Base-by-base conservation (phyloP, 2,329 filamentous ascomycete species). In the Hypoxylon sp. region DNA sequence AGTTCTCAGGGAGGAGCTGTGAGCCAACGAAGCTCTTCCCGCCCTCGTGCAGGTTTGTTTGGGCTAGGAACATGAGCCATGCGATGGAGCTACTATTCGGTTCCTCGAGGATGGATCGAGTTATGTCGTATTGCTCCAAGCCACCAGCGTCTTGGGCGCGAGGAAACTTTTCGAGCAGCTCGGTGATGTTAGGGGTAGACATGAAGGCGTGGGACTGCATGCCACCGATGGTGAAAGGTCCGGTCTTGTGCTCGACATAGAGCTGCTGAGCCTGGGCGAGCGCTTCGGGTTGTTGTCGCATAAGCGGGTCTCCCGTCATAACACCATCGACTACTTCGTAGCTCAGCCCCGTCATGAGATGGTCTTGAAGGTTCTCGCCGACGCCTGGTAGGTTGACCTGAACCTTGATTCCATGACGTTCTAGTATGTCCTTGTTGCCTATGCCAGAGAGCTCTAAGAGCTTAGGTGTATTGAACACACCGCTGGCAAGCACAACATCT, bases 391-490 rank as follows among this genome's bases (percentile, higher is more conserved):
- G 25, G 16, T 55, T 35, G 15, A 50, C 19, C 3, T 34, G 27
- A 4, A 40, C 11, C 11, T 36, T 25, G 2, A 59, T 40, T 1
- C 49, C 44, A 25, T 50, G 36, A 4, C 26, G 25, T 12, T 49
- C 40, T 7, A 59, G 44, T 6, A 52, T 6, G 9, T 31, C 9
- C 20, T 27, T 20, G 7, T 42, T 30, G 8, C 55, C 55, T 3
- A 59, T 25, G 7, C 73, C 73, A 9, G 71, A 73, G 2, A 71
- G 62, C 51, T 74, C 68, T 1, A 75, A 62, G 0, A 75, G 49
- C 21, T 71, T 32, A 20, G 44, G 34, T 17, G 35, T 40, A 6
- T 48, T 37, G 13, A 26, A n/a, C 8, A 29, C 44, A 19, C 35
- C 44, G 15, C 11, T 13, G 2, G 43, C 43, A 5, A 47, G 43